Evolutionary conservation across 1,284 basidiomycete genomes (phyloP), one percentile per base, ranked within the genome.

Genomic region (Microbotryomycetes sp.): DNA sequence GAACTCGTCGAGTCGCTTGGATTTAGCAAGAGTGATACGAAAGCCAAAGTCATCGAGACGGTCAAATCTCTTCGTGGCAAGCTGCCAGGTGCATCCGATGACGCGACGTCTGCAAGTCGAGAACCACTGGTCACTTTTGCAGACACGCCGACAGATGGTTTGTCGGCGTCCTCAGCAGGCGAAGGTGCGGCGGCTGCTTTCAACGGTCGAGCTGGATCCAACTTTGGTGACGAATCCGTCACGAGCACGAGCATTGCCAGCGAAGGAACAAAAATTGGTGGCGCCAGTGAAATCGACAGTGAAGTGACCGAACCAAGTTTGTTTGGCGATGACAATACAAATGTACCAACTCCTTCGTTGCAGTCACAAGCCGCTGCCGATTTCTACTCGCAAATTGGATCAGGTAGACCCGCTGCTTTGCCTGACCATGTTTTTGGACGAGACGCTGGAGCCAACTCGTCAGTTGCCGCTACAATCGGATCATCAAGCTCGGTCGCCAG

Each of bases 1-100:
- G 89, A 94, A 42, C 81, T 98, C 14, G 86, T 98, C 51, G 86
- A 86, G 1, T 79, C 97, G 1, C 83, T 98, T 25, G 94, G 94
- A 0, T 97, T 96, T 76, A 92, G 89, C 12, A 94, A 94, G 76
- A 83, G 83, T 28, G 89, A 94, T 68, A 84, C 96, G 16, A 86
- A 86, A 3, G 78, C 80, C 2, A 86, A 87, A 65, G 89, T 97
- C 15, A 83, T 85, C 19, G 86, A 89, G 66, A 90, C 92, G 3
- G 83, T 94, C 54, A 83, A 86, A 54, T 85, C 83, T 66, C 80
- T 92, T 68, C 84, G 84, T 14, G 64, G 50, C 14, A 57, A 74
- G 78, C 78, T 28, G 67, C 78, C 3, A 73, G 76, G 26, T 49
- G 63, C 14, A 28, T 36, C 19, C 54, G 67, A 29, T 59, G 49